phyloP scores from a whole-genome alignment of 176 grass and related monocot species.

The Aegilops umbellulata region DNA sequence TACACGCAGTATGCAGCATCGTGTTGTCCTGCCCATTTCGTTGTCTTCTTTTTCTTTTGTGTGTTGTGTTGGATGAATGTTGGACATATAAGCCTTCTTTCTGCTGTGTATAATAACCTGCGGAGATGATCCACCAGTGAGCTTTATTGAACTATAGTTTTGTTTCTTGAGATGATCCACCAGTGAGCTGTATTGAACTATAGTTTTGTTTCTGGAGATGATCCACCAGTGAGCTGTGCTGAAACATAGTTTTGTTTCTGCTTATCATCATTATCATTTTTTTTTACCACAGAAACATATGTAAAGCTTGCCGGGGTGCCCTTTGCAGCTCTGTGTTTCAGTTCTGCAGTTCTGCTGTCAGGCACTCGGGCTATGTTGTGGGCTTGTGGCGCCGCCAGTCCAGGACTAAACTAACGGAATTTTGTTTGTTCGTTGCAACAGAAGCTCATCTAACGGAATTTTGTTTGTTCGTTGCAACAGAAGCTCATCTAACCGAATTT shows the following conservation, averaged over 20 bases:
- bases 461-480: no score
- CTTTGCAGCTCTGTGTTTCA: neutral
- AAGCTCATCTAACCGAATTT: neutral
- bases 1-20: neutral
- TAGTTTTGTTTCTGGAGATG: neutral
- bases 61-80: neutral
- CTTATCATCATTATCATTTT: neutral
- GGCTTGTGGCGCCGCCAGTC: neutral
- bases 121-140: neutral
- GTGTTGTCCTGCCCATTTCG: neutral
- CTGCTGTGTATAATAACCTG: neutral
- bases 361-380: neutral
- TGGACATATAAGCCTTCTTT: neutral
- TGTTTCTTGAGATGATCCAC: neutral
- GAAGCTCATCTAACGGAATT: neutral
- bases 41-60: neutral
- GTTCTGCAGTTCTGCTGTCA: slow-evolving; percentile 1
- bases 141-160: neutral
- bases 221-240: no score
- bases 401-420: neutral
- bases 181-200: neutral
- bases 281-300: no score
- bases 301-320: no score
- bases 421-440: no score
- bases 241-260: no score